These are phyloP conservation scores for Heliophila coronopifolia DNA, from an alignment of 441 rosid species.

Conservation along the genomic window DNA sequence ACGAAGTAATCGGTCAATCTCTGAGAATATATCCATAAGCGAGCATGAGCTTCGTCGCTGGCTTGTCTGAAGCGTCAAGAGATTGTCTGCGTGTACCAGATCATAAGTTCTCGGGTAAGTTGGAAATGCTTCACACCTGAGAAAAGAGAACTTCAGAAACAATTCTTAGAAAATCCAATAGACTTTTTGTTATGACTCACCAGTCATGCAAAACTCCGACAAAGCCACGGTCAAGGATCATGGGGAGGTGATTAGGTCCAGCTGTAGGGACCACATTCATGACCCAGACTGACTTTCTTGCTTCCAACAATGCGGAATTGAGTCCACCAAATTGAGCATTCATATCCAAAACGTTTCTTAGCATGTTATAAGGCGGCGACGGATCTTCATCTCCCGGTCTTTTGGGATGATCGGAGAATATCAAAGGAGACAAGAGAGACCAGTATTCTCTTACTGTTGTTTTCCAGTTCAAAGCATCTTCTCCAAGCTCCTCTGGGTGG, in stretches of 20 bases:
- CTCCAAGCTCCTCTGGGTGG: constrained; percentile 52
- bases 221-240: constrained; percentile 89
- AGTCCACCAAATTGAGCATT: constrained; percentile 90
- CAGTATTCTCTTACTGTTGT: constrained; percentile 61
- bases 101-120: constrained; percentile 92
- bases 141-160: neutral
- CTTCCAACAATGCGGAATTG: constrained; percentile 71
- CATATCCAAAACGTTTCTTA: constrained; percentile 93
- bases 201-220: constrained; percentile 89
- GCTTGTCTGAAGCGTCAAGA: constrained; percentile 54
- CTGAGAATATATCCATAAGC: constrained; percentile 55
- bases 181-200: constrained; percentile 35
- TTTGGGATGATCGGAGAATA: constrained; percentile 98
- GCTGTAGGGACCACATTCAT: constrained; percentile 90
- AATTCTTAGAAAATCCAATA: neutral
- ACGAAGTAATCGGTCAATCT: constrained; percentile 87
- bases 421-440: constrained; percentile 91
- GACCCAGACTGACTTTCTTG: constrained; percentile 85
- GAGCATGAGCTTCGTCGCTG: constrained; percentile 45
- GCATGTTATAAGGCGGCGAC: constrained; percentile 92
- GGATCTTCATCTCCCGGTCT: constrained; percentile 99
- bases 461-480: constrained; percentile 63
- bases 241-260: constrained; percentile 74
- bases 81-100: constrained; percentile 82
- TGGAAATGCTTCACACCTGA: constrained; percentile 98